Percentiles rank a stretch among this genome's conserved stretches.
Conservation (phyloP, 768 basidiomycete species). For the Leucosporidium scottii region DNA sequence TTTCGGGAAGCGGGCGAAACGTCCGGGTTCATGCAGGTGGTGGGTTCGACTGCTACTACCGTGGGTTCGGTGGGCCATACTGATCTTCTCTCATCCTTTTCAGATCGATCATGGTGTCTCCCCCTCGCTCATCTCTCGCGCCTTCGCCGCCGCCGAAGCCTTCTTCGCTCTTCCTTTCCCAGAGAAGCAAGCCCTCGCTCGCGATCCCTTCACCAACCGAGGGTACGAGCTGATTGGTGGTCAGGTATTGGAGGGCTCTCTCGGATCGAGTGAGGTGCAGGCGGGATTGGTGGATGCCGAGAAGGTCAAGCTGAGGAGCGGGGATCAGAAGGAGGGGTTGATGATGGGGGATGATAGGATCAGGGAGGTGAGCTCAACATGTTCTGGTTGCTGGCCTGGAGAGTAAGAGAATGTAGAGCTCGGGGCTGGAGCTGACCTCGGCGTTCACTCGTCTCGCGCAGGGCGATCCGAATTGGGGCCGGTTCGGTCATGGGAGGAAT, state of each 20-base stretch:
- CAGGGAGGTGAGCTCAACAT: too few species aligned
- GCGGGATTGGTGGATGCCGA: background rate
- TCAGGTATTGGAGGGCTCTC: background rate
- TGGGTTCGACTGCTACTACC: background rate
- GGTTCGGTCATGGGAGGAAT: too few species aligned
- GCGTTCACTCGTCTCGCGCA: too few species aligned
- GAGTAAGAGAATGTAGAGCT: too few species aligned
- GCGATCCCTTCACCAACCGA: background rate
- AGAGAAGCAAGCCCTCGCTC: background rate
- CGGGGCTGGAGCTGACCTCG: too few species aligned
- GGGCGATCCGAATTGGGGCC: too few species aligned
- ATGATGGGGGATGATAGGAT: background rate
- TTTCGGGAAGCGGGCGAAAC: background rate
- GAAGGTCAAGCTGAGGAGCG: background rate
- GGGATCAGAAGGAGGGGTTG: background rate
- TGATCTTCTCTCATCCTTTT: background rate
- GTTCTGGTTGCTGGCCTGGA: too few species aligned
- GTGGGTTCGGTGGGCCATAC: background rate
- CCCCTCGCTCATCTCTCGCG: background rate
- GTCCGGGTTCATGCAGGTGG: background rate
- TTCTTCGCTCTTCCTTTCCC: background rate
- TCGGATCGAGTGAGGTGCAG: background rate
- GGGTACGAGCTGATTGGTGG: background rate
- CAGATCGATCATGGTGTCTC: background rate
- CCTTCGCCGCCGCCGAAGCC: background rate